Conservation (phyloP, 176 grass and related monocot species). For the Lolium perenne region DNA sequence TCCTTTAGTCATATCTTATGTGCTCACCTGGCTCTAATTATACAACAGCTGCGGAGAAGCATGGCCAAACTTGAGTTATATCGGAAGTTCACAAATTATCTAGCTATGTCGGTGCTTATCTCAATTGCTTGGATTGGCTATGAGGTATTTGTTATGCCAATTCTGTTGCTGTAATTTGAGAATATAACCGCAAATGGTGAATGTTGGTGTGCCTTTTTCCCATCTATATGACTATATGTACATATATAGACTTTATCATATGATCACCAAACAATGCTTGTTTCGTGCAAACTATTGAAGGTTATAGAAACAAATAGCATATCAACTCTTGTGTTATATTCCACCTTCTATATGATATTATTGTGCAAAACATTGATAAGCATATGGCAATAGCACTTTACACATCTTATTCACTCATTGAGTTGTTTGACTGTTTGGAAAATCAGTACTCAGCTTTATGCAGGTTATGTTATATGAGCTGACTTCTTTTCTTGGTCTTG, state of each 20-base stretch:
- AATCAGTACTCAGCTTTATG: slow-evolving; percentile 11
- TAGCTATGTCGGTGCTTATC: slow-evolving; percentile 88
- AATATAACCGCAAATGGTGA: not conserved
- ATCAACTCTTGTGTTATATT: not conserved
- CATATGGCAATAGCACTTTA: not conserved
- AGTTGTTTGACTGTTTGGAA: slow-evolving; percentile 16
- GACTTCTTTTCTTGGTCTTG: slow-evolving; percentile 36
- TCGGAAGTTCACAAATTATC: slow-evolving; percentile 94
- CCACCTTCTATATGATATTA: slow-evolving; percentile 4
- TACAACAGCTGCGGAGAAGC: slow-evolving; percentile 80
- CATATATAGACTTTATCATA: slow-evolving; percentile 24
- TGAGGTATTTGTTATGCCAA: slow-evolving; percentile 72
- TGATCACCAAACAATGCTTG: not conserved
- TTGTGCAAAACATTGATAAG: slow-evolving; percentile 16
- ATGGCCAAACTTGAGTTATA: slow-evolving; percentile 97
- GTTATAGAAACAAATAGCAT: slow-evolving; percentile 24
- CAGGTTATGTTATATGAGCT: slow-evolving; percentile 35
- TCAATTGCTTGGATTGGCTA: slow-evolving; percentile 99
- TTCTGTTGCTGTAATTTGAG: slow-evolving; percentile 29
- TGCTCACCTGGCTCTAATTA: slow-evolving; percentile 44
- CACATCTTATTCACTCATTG: slow-evolving; percentile 20
- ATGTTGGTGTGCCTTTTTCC: not conserved
- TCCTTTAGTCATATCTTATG: not conserved
- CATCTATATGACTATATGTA: not conserved
- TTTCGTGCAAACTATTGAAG: not conserved